Evolutionary conservation across 805 yeast species (phyloP), one percentile per base, ranked within the genome.

Genomic region (Lipomyces lipofer): DNA sequence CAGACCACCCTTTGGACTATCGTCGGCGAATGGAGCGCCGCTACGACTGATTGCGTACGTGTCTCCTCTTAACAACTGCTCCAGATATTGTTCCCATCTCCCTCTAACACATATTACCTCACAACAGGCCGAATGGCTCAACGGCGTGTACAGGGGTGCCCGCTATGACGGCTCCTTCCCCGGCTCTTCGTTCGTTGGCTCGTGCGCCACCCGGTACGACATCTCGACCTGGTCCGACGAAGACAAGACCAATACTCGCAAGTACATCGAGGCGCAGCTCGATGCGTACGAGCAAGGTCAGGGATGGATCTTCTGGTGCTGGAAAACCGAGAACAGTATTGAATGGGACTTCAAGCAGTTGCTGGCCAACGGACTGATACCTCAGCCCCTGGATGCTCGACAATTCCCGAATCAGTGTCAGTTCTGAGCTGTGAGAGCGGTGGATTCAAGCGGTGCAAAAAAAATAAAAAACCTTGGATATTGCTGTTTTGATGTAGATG

Each of bases 251-350:
- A 75, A 81, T 60, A 80, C 84, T 44, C 83, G 96, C 70, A 77
- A 74, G 64, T 89, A 77, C 68, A 76, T 90, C 47, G 97, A 91
- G 74, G 96, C 96, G 46, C 97, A 91, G 76, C 74, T 91, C 66
- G 96, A 91, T 68, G 88, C 96, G 1, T 84, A 77, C 66, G 88
- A 84, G 64, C 78, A 78, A 64, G 49, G 82, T 54, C 79, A 76
- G 32, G 98, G 98, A 29, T 91, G 97, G 97, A 80, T 88, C 54
- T 85, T 87, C 76, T 91, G 97, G 97, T 81, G 85, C 69, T 90
- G 88, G 85, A 91, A 90, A 77, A 86, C 96, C 25, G 97, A 91
- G 72, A 72, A 71, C 62, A 75, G 88, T 19, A 69, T 85, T 51
- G 97, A 91, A 69, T 91, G 97, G 97, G 96, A 88, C 71, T 78